Percentiles rank a stretch among this genome's conserved stretches.
phyloP scores from a whole-genome alignment of 225 moss, liverwort and hornwort species.

The Anthoceros angustus region DNA sequence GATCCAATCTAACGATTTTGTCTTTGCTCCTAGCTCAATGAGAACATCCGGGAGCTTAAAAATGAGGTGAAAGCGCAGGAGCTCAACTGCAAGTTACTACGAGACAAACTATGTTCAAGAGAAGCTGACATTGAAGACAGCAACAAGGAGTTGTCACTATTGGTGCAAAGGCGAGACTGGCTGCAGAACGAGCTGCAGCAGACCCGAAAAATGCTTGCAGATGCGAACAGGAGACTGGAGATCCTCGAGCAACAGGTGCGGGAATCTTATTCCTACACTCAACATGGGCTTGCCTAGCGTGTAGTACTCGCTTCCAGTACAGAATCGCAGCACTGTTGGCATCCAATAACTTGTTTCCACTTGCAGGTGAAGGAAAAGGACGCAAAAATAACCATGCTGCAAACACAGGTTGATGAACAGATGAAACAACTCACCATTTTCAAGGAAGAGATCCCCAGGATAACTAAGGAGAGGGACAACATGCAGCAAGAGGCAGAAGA shows the following conservation, averaged over 20 bases:
- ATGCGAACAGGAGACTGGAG: slow-evolving; percentile 30
- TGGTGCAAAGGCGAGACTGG: slow-evolving; percentile 63
- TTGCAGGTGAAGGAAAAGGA: slow-evolving; percentile 47
- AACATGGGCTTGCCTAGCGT: background rate
- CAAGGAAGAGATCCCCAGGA: slow-evolving; percentile 33
- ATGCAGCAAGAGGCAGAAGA: slow-evolving; percentile 71
- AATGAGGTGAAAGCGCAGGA: slow-evolving; percentile 67
- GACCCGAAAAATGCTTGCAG: slow-evolving; percentile 41
- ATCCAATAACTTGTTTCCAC: background rate
- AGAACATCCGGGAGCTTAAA: slow-evolving; percentile 42
- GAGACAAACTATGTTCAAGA: slow-evolving; percentile 53
- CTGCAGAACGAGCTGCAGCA: slow-evolving; percentile 61
- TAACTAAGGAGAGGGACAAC: slow-evolving; percentile 49
- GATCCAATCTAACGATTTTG: background rate
- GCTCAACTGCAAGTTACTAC: slow-evolving; percentile 56
- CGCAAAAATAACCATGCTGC: slow-evolving; percentile 30
- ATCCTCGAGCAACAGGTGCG: slow-evolving; percentile 29
- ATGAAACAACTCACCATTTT: slow-evolving; percentile 37
- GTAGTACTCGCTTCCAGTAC: background rate
- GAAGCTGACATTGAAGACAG: slow-evolving; percentile 56
- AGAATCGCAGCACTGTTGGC: background rate
- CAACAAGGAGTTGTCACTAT: slow-evolving; percentile 38
- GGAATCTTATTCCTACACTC: slow-evolving; percentile 5
- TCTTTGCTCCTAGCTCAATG: slow-evolving; percentile 26
- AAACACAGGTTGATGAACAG: slow-evolving; percentile 37